Evolutionary conservation across 2,329 filamentous ascomycete species (phyloP), one percentile per base, ranked within the genome.

Genomic region (Zelopaecilomyces penicillatus): DNA sequence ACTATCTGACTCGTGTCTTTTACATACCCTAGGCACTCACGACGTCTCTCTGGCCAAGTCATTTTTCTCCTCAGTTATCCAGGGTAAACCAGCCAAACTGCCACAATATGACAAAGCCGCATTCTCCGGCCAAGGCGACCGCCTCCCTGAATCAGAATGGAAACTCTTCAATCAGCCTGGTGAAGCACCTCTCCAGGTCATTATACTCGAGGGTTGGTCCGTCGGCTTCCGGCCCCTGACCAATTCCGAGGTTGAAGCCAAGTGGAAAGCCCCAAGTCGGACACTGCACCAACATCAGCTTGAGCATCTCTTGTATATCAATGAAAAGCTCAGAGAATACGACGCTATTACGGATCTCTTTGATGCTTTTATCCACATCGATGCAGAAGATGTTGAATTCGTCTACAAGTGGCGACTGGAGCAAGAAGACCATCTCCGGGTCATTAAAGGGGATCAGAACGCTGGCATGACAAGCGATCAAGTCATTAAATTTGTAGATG

Each of bases 151-250:
- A 45, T 66, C 65, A 8, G 58, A 73, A 39, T 94, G 88, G 86
- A 66, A 72, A 28, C 57, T 58, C 10, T 72, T 83, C 47, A 79
- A 80, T 52, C 65, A 61, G 38, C 65, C 63, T 0, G 73, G 73
- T 6, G 69, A 76, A 12, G 62, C 58, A 3, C 68, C 63, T n/a
- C 65, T 76, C 27, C 64, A 76, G 27, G 78, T 91, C 5, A 74
- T 95, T 26, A 78, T 95, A 42, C 82, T 95, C 51, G 89, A 96
- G 63, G 89, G 90, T 12, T 95, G 89, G 90, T 93, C 85, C 62
- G 80, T 95, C 9, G 90, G 88, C 3, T 95, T 95, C 66, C 79
- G 82, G 5, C 64, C 83, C 0, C 63, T 90, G 9, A 55, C 67
- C 30, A 63, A 73, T 0, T 59, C 66, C n/a, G 70, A 74, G 5